These are phyloP conservation scores for Podospora conica DNA, from an alignment of 495 filamentous ascomycete species.

Conservation along the genomic window DNA sequence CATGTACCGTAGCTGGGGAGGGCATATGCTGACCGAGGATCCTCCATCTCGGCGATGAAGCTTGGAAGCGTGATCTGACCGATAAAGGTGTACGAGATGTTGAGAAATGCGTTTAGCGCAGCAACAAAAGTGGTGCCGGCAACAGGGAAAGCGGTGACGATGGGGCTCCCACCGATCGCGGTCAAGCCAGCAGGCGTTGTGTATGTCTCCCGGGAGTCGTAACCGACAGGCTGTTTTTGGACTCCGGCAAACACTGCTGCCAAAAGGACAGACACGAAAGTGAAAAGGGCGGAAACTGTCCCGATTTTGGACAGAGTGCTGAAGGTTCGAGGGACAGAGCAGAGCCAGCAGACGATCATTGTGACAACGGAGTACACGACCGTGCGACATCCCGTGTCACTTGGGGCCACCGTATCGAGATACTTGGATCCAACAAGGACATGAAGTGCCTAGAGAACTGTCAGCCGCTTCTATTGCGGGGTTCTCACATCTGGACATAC, in stretches of 20 bases:
- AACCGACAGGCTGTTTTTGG: slow-evolving; percentile 60
- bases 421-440: slow-evolving; percentile 75
- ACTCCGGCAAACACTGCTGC: slow-evolving; percentile 72
- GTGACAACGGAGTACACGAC: slow-evolving; percentile 67
- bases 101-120: slow-evolving; percentile 77
- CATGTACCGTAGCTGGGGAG: neutral
- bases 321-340: slow-evolving; percentile 78
- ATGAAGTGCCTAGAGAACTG: slow-evolving; percentile 54
- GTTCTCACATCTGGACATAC: neutral
- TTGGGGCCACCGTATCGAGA: slow-evolving; percentile 65
- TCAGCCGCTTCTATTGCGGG: neutral
- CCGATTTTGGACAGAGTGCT: slow-evolving; percentile 67
- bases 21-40: slow-evolving; percentile 42
- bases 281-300: slow-evolving; percentile 70
- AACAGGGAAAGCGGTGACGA: slow-evolving; percentile 59
- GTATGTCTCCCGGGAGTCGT: slow-evolving; percentile 41
- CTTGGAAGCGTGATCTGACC: slow-evolving; percentile 86
- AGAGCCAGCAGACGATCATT: slow-evolving; percentile 63
- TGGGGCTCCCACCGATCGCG: slow-evolving; percentile 48
- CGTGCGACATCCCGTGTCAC: slow-evolving; percentile 51
- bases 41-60: slow-evolving; percentile 89
- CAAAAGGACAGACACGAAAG: slow-evolving; percentile 76
- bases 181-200: slow-evolving; percentile 27
- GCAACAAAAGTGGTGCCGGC: slow-evolving; percentile 68
- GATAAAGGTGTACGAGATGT: slow-evolving; percentile 90